Evolutionary conservation across 495 filamentous ascomycete genomes (phyloP), one percentile per base, ranked within the genome.

Genomic region (Physcia stellaris): DNA sequence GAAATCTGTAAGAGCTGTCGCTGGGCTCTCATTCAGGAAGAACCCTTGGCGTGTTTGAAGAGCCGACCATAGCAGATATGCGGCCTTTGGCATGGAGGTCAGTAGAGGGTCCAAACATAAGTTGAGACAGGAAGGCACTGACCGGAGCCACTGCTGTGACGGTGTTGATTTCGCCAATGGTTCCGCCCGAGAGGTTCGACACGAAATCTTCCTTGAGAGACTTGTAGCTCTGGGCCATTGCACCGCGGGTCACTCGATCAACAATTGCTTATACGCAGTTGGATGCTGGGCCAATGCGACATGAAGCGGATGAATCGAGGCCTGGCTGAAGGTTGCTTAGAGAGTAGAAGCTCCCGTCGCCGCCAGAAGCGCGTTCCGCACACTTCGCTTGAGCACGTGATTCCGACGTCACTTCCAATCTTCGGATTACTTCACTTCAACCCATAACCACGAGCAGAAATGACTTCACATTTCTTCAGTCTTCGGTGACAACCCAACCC

Each of bases 121-220:
- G n/a, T 41, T 21, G 9, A 27, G 28, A 17, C 30, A 35, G 11
- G 27, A n/a, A n/a, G 46, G 41, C 6, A 58, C 77, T 50, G 71
- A 96, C 90, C 41, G 90, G 78, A 50, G 84, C 84, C 37, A 90
- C 78, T 4, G 80, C 70, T 27, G 80, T 82, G 32, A 96, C 80
- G 42, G 68, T 64, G 48, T 93, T 87, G 61, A 99, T 88, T 52
- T 99, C 90, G 20, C 62, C 53, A 33, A 95, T 78, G 11, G 70
- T 65, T 27, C 88, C 85, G 26, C 90, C 90, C n/a, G 79, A 75
- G 23, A 93, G 75, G 53, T 85, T 81, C 15, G 88, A 94, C 48
- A 99, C 90, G 52, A 93, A 94, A 40, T 83, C 84, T 67, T 94
- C 86, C 57, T 96, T 99, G 35, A 77, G 69, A 36, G 77, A 70